A percentile compares a stretch with the other conserved stretches of the same genome.
Evolutionary conservation across 306 rosid species (phyloP).

Genomic region (Echinosophora koreensis): DNA sequence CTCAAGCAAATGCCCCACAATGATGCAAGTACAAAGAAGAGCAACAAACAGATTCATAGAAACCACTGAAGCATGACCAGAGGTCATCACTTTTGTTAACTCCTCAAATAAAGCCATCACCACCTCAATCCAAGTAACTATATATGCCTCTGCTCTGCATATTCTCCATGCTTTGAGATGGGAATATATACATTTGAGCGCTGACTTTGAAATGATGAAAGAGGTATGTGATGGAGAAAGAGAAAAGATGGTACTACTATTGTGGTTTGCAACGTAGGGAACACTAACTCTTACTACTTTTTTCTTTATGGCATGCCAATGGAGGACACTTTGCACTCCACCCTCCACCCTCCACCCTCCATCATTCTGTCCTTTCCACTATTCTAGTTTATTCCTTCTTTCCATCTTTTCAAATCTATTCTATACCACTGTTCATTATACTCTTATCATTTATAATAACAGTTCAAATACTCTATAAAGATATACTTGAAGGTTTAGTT

Average conservation of each 20-base stretch:
- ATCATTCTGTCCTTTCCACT: constrained; percentile 58
- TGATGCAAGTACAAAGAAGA: constrained; percentile 86
- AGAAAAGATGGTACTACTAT: neutral
- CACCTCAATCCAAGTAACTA: neutral
- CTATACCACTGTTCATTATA: too few species aligned
- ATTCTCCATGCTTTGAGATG: neutral
- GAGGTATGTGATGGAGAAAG: neutral
- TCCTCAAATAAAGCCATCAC: constrained; percentile 23
- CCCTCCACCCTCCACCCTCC: constrained; percentile 9
- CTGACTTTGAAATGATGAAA: neutral
- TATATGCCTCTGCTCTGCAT: too few species aligned
- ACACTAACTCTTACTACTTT: neutral
- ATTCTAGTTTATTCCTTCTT: neutral
- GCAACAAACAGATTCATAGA: constrained; percentile 88
- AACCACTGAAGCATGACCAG: constrained; percentile 85
- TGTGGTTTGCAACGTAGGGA: neutral
- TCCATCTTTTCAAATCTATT: constrained; percentile 24
- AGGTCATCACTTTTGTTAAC: constrained; percentile 52
- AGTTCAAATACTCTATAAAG: neutral
- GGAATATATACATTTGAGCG: too few species aligned
- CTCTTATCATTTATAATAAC: neutral
- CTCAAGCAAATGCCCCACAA: constrained; percentile 87
- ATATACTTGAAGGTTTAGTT: too few species aligned
- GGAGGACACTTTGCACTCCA: neutral
- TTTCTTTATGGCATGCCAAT: neutral